Evolutionary conservation across 1,284 basidiomycete genomes (phyloP), one percentile per base, ranked within the genome.

Genomic region (Neonothopanus nambi): DNA sequence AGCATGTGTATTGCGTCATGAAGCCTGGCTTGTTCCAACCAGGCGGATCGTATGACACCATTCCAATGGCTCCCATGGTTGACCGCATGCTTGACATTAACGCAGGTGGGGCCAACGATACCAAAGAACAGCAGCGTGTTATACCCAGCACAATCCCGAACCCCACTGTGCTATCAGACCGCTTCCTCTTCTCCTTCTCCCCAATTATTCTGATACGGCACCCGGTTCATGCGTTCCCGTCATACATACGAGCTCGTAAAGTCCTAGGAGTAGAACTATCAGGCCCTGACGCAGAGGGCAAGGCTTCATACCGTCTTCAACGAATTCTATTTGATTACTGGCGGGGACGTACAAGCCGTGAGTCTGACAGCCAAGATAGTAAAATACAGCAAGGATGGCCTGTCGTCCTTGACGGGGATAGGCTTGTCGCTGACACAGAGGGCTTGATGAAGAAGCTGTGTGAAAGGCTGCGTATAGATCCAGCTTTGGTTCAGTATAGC

Each of bases 391-490:
- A 37, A 11, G 42, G 44, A n/a, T 43, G 39, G 23, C 40, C 41
- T n/a, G 39, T 50, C 17, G 53, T 55, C 2, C 20, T 55, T n/a
- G 53, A 55, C 21, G 53, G 53, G 30, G 53, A 55, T 23, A 48
- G 33, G 48, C 23, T 55, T 15, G 53, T 50, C 12, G 36, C 30
- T 9, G 48, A 55, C 50, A 43, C 48, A 1, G 23, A 55, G 21
- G 48, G 42, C 2, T 41, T 44, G 35, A 55, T 55, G 53, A 44
- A 44, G 8, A 50, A 51, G 24, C 50, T 55, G 35, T 55, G 53
- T 39, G 41, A 12, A 20, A 17, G 49, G 42, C 30, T 48, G 24
- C 35, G 41, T 11, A 15, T 55, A 20, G 48, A 50, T 12, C 47
- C 42, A 23, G 37, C 48, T 5, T 13, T 21, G 18, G 39, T 55